Percentiles rank a stretch among this genome's conserved stretches.
Conservation (phyloP, 2,329 filamentous ascomycete species). For the Zymoseptoria tritici region DNA sequence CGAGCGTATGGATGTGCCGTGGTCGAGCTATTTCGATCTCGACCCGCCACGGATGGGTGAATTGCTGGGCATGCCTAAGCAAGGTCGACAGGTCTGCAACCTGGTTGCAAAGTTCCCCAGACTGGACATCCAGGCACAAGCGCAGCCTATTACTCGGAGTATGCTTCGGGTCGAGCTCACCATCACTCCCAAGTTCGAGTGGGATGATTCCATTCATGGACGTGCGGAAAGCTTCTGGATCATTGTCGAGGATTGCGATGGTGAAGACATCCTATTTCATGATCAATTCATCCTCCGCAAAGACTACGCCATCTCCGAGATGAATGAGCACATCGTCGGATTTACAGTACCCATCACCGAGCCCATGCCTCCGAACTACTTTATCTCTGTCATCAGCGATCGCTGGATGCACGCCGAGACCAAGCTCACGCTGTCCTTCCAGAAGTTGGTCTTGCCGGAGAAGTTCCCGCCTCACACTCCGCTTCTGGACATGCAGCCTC, state of each 20-base stretch:
- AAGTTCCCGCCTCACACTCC: slow-evolving; percentile 93
- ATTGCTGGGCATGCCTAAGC: slow-evolving; percentile 80
- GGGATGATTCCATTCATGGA: slow-evolving; percentile 87
- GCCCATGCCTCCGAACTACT: slow-evolving; percentile 98
- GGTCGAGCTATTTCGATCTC: slow-evolving; percentile 89
- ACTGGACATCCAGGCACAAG: slow-evolving; percentile 84
- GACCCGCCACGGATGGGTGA: slow-evolving; percentile 96
- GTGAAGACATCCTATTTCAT: slow-evolving; percentile 89
- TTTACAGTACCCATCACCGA: slow-evolving; percentile 95
- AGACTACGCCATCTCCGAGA: slow-evolving; percentile 76
- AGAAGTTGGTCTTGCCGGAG: slow-evolving; percentile 88
- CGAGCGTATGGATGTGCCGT: slow-evolving; percentile 89
- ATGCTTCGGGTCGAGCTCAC: slow-evolving; percentile 85
- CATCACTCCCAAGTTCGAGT: slow-evolving; percentile 89
- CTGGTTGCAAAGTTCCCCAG: slow-evolving; percentile 89
- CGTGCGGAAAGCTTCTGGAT: slow-evolving; percentile 93
- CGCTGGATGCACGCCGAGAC: slow-evolving; percentile 98
- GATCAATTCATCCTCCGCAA: slow-evolving; percentile 88
- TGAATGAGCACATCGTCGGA: slow-evolving; percentile 89
- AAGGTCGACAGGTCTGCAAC: slow-evolving; percentile 75
- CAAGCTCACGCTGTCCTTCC: slow-evolving; percentile 85
- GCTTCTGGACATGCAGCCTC: slow-evolving; percentile 80
- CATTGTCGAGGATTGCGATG: slow-evolving; percentile 92
- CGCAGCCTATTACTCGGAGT: slow-evolving; percentile 89
- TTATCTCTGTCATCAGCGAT: slow-evolving; percentile 89